Conservation (phyloP, 2,329 filamentous ascomycete species). For the Aspergillus aculeatinus region DNA sequence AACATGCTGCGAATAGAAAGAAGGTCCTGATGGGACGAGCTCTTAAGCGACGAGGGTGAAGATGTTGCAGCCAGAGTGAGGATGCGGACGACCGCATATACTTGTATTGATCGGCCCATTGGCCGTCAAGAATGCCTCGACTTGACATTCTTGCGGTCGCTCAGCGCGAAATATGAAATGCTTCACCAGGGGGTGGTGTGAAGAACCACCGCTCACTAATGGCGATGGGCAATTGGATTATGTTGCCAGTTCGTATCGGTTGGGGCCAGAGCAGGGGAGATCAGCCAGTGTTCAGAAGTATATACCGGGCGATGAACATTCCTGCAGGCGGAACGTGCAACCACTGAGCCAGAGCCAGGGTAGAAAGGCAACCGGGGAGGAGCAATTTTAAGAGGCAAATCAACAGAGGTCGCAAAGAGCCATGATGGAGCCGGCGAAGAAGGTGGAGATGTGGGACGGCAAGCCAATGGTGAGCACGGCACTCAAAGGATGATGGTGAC, state of each 20-base stretch:
- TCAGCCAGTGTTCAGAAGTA: conserved; percentile 4
- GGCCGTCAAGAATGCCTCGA: conserved; percentile 22
- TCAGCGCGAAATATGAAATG: background rate
- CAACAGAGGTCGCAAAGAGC: background rate
- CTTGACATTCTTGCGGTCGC: conserved; percentile 26
- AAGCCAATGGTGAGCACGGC: conserved; percentile 1
- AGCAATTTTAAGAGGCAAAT: conserved; percentile 1
- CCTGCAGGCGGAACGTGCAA: conserved; percentile 2
- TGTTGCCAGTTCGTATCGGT: background rate
- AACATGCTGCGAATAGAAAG: conserved; percentile 19
- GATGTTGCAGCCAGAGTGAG: conserved; percentile 24
- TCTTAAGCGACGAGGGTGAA: conserved; percentile 28
- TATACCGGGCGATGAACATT: conserved; percentile 4
- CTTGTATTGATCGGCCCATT: conserved; percentile 28
- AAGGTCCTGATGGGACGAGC: conserved; percentile 27
- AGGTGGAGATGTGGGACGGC: background rate
- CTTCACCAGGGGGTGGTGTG: background rate
- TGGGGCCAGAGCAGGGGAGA: background rate
- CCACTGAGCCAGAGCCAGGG: background rate
- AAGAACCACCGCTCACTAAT: conserved; percentile 4
- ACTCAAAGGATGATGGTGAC: background rate
- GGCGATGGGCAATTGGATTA: conserved; percentile 4
- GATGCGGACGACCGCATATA: conserved; percentile 19
- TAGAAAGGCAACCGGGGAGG: background rate
- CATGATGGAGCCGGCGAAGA: conserved; percentile 4